These are phyloP conservation scores for Lodderomyces oxycetoniae DNA, from an alignment of 1,139 yeast species.

Conservation along the genomic window DNA sequence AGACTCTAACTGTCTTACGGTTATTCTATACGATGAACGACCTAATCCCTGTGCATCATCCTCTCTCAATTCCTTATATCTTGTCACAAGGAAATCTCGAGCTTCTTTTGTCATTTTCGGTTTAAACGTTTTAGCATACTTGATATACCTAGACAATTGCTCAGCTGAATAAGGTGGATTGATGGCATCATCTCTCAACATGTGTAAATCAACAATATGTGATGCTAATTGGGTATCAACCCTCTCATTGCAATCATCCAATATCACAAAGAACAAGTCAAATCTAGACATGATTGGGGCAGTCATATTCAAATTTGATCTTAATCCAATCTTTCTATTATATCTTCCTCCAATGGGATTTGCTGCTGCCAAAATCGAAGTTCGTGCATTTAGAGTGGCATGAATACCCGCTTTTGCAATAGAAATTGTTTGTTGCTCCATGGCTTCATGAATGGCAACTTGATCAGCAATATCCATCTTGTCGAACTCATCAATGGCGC, in stretches of 20 bases:
- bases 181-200: slow-evolving; percentile 87
- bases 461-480: slow-evolving; percentile 96
- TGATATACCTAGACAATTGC: slow-evolving; percentile 82
- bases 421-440: slow-evolving; percentile 98
- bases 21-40: slow-evolving; percentile 82
- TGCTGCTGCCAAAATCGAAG: slow-evolving; percentile 95
- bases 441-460: slow-evolving; percentile 98
- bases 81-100: slow-evolving; percentile 66
- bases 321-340: slow-evolving; percentile 75
- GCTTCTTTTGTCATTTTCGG: slow-evolving; percentile 86
- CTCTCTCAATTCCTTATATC: slow-evolving; percentile 81
- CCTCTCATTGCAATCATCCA: slow-evolving; percentile 92
- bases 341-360: slow-evolving; percentile 96
- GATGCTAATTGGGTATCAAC: slow-evolving; percentile 86
- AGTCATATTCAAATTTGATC: slow-evolving; percentile 93
- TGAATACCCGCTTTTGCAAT: slow-evolving; percentile 98
- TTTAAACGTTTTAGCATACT: slow-evolving; percentile 88
- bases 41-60: slow-evolving; percentile 94
- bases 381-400: slow-evolving; percentile 93
- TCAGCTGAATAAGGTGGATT: slow-evolving; percentile 88
- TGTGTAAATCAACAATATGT: slow-evolving; percentile 90
- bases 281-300: slow-evolving; percentile 99
- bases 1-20: slow-evolving; percentile 94
- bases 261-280: slow-evolving; percentile 87
- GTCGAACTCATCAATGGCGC: slow-evolving; percentile 98